Percentiles rank a stretch among this genome's conserved stretches.
phyloP scores from a whole-genome alignment of 2,329 filamentous ascomycete species.

The Xylaria sp. region DNA sequence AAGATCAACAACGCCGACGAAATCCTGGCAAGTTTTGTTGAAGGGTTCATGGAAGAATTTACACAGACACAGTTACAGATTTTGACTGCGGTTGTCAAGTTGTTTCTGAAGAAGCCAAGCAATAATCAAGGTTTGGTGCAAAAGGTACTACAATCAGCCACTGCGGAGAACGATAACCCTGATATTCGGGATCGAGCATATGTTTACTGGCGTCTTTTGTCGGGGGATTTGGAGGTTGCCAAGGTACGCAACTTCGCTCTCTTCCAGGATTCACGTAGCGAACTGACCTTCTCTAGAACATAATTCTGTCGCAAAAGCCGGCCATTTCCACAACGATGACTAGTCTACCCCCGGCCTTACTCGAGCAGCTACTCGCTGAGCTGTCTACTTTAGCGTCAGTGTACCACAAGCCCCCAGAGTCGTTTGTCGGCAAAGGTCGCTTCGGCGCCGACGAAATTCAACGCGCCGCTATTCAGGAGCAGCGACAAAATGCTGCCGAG shows the following conservation, averaged over 20 bases:
- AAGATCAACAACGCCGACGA: slow-evolving; percentile 99
- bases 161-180: slow-evolving; percentile 94
- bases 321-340: slow-evolving; percentile 95
- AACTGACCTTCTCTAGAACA: slow-evolving; percentile 64
- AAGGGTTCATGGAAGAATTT: slow-evolving; percentile 95
- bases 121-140: slow-evolving; percentile 91
- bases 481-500: slow-evolving; percentile 88
- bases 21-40: slow-evolving; percentile 89
- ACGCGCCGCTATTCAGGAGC: slow-evolving; percentile 94
- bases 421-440: slow-evolving; percentile 95
- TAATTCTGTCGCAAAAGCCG: slow-evolving; percentile 93
- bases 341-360: slow-evolving; percentile 80
- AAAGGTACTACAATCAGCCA: slow-evolving; percentile 92
- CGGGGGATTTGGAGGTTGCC: slow-evolving; percentile 88
- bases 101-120: slow-evolving; percentile 96
- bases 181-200: slow-evolving; percentile 97
- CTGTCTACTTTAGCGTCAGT: slow-evolving; percentile 95
- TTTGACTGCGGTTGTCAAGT: slow-evolving; percentile 93
- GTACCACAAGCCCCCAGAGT: slow-evolving; percentile 97
- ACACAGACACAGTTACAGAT: slow-evolving; percentile 99
- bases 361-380: slow-evolving; percentile 90
- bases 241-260: slow-evolving; percentile 66
- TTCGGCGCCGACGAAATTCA: slow-evolving; percentile 96
- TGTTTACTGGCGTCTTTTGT: slow-evolving; percentile 96
- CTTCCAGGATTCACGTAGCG: not conserved